These are phyloP conservation scores for Tolypocladium endophyticum DNA, from an alignment of 2,329 filamentous ascomycete genomes.

Conservation along the genomic window DNA sequence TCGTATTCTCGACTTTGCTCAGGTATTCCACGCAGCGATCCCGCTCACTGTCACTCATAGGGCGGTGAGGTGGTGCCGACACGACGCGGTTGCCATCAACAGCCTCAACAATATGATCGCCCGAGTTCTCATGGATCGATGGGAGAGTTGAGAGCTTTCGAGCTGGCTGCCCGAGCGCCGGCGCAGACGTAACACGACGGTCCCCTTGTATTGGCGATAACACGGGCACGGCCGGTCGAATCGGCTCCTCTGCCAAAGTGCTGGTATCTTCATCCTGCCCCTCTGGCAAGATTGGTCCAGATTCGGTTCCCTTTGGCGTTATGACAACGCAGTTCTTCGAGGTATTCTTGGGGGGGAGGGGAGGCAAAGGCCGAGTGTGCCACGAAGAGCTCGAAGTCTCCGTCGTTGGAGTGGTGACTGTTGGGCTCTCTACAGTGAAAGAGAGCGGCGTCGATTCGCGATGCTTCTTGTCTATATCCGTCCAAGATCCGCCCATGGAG, in stretches of 20 bases:
- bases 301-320: constrained; percentile 7
- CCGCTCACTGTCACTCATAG: constrained; percentile 18
- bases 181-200: constrained; percentile 40
- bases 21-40: constrained; percentile 32
- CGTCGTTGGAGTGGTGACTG: constrained; percentile 14
- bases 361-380: constrained; percentile 40
- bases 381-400: constrained; percentile 25
- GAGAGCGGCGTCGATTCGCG: constrained; percentile 31
- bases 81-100: constrained; percentile 32
- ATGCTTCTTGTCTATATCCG: constrained; percentile 18
- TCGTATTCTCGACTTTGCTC: constrained; percentile 37
- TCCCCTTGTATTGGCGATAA: constrained; percentile 24
- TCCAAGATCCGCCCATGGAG: constrained; percentile 22
- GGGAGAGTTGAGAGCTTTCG: constrained; percentile 31
- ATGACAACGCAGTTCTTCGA: constrained; percentile 9
- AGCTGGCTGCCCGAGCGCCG: constrained; percentile 30
- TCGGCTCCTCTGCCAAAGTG: constrained; percentile 13
- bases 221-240: constrained; percentile 18
- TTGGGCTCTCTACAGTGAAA: constrained; percentile 25
- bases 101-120: constrained; percentile 4
- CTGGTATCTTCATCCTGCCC: constrained; percentile 10
- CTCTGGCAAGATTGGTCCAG: constrained; percentile 14
- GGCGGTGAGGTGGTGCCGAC: constrained; percentile 32
- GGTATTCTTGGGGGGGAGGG: constrained; percentile 27
- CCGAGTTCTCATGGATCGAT: constrained; percentile 35